A percentile compares a stretch with the other conserved stretches of the same genome.
Conservation (phyloP, 169 alveolate genomes). For the Eimeria acervulina region DNA sequence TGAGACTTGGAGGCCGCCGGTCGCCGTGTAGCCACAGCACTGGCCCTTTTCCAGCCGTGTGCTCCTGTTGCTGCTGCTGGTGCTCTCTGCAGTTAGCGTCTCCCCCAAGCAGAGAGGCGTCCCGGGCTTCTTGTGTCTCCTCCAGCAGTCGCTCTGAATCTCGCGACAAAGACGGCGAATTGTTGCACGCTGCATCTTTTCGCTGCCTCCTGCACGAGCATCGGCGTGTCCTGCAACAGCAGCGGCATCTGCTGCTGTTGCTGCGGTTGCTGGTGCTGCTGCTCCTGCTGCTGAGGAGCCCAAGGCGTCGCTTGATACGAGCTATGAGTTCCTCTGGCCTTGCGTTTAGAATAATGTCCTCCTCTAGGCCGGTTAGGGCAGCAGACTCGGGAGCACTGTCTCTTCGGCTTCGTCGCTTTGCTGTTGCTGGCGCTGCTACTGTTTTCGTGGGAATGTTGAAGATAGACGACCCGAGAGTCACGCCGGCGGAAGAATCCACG, state of each 20-base stretch:
- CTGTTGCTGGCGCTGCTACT: neutral
- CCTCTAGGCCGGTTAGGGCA: neutral
- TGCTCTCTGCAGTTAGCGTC: neutral
- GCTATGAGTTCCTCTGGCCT: constrained; percentile 53
- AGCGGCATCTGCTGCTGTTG: constrained; percentile 9
- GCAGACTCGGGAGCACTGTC: neutral
- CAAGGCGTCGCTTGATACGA: constrained; percentile 49
- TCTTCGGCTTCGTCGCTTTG: neutral
- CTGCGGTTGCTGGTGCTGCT: constrained; percentile 6
- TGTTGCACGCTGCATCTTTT: neutral
- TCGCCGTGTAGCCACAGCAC: neutral
- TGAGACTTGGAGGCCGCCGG: constrained; percentile 4
- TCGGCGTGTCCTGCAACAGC: constrained; percentile 16
- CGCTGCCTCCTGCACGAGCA: neutral
- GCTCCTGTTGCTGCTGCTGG: neutral
- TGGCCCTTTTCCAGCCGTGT: neutral
- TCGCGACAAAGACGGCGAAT: neutral
- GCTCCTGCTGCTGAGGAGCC: constrained; percentile 15
- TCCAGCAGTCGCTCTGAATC: constrained; percentile 13
- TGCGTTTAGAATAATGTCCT: neutral
- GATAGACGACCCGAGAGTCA: neutral
- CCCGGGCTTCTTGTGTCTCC: neutral
- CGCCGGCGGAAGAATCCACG: neutral
- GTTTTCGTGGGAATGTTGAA: neutral
- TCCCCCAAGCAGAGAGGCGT: neutral